These are phyloP conservation scores for Entomortierella beljakovae DNA, from an alignment of 192 early-diverging fungal genomes.

Conservation along the genomic window DNA sequence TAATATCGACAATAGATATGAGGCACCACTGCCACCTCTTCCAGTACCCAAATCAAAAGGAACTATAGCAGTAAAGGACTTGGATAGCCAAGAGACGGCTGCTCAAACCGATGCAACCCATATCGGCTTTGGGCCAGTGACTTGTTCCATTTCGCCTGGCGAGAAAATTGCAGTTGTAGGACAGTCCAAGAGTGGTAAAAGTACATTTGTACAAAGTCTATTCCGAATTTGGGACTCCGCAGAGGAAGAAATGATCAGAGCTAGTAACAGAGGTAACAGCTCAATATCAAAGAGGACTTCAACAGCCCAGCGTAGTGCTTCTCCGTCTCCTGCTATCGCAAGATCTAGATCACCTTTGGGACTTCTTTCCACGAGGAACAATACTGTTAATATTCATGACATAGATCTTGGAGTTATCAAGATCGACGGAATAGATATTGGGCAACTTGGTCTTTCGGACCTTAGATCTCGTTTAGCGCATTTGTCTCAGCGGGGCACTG, in stretches of 20 bases:
- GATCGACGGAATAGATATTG: slow-evolving; percentile 76
- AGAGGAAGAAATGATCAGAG: slow-evolving; percentile 32
- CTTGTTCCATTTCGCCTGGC: slow-evolving; percentile 26
- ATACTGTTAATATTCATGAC: background rate
- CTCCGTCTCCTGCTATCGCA: background rate
- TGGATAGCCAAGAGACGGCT: background rate
- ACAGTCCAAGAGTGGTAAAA: slow-evolving; percentile 47
- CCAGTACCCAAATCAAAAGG: slow-evolving; percentile 5
- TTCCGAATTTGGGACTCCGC: slow-evolving; percentile 49
- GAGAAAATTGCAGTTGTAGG: slow-evolving; percentile 49
- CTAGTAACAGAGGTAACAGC: background rate
- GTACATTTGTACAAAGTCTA: slow-evolving; percentile 42
- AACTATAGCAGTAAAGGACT: background rate
- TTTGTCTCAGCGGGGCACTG: slow-evolving; percentile 38
- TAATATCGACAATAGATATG: slow-evolving; percentile 6
- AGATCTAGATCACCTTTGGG: slow-evolving; percentile 8
- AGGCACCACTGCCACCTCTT: slow-evolving; percentile 38
- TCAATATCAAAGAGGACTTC: no score
- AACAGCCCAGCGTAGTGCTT: no score
- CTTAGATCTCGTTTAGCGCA: slow-evolving; percentile 59
- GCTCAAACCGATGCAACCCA: background rate
- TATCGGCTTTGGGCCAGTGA: slow-evolving; percentile 34
- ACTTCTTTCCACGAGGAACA: slow-evolving; percentile 7
- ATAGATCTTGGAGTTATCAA: slow-evolving; percentile 60
- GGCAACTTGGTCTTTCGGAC: slow-evolving; percentile 61